Conservation (phyloP, 164 flowering plant genomes). For the Magnolia changhungtana region DNA sequence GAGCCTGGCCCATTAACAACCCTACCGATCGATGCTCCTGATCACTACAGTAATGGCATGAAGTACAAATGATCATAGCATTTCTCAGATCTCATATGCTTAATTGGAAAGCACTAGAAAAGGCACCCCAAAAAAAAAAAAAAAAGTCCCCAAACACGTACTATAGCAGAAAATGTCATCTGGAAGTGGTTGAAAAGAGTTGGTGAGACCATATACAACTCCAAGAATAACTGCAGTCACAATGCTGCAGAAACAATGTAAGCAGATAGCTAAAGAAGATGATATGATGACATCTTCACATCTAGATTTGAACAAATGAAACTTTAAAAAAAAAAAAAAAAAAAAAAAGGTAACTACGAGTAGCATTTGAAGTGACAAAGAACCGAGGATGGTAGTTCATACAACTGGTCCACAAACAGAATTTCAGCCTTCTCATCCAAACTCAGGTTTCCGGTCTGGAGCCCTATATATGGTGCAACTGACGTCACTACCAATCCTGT, state of each 20-base stretch:
- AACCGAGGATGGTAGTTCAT: conserved; percentile 18
- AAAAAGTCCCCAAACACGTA: conserved; percentile 18
- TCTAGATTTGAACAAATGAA: not conserved
- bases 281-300: not conserved
- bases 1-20: too few relatives aligned
- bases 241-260: conserved; percentile 42
- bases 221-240: conserved; percentile 69
- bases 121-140: not conserved
- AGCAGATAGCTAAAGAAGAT: not conserved
- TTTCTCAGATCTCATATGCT: not conserved
- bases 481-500: conserved; percentile 83
- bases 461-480: conserved; percentile 56
- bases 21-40: too few relatives aligned
- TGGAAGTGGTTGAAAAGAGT: conserved; percentile 58
- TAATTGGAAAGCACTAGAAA: not conserved
- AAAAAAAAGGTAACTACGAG: not conserved
- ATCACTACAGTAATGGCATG: too few relatives aligned
- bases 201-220: conserved; percentile 54
- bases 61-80: too few relatives aligned
- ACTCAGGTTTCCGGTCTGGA: conserved; percentile 52
- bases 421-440: conserved; percentile 89
- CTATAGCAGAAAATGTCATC: conserved; percentile 77
- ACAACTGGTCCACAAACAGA: conserved; percentile 76
- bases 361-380: not conserved
- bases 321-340: not conserved